Evolutionary conservation across 495 filamentous ascomycete genomes (phyloP).

Genomic region (Cercophora sp.): DNA sequence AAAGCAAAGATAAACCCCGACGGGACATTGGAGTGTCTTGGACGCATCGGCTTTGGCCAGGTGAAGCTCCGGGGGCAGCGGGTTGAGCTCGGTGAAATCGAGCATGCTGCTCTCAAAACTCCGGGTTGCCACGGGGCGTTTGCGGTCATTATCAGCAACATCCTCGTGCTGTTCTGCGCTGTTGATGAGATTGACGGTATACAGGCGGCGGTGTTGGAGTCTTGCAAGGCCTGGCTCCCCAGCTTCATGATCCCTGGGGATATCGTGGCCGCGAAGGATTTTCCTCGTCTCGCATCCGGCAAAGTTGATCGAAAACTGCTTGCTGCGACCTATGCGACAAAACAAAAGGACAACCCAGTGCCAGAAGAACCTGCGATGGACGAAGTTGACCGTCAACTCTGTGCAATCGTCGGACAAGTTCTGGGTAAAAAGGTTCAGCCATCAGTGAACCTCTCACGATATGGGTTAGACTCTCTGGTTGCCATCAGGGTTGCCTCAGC

Average conservation of each 20-base stretch:
- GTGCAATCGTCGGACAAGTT: conserved; percentile 41
- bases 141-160: conserved; percentile 55
- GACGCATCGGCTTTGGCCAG: conserved; percentile 72
- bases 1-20: conserved; percentile 63
- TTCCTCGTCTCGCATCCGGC: conserved; percentile 72
- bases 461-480: conserved; percentile 68
- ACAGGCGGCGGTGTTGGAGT: conserved; percentile 42
- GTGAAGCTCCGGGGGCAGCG: conserved; percentile 80
- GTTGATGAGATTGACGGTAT: conserved; percentile 28
- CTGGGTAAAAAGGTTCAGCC: conserved; percentile 40
- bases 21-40: conserved; percentile 75
- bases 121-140: conserved; percentile 51
- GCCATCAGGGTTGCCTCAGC: conserved; percentile 63
- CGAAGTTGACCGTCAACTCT: conserved; percentile 45
- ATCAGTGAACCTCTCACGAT: conserved; percentile 43
- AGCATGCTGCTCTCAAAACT: conserved; percentile 59
- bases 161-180: conserved; percentile 66
- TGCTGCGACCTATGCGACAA: conserved; percentile 49
- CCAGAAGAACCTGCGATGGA: conserved; percentile 22
- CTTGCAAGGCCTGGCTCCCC: conserved; percentile 69
- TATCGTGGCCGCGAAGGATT: conserved; percentile 53
- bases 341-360: conserved; percentile 7
- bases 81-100: conserved; percentile 79
- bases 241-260: conserved; percentile 74
- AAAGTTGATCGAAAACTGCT: conserved; percentile 69